Percentiles rank a stretch among this genome's conserved stretches.
Conservation (phyloP, 805 yeast genomes). For the Kockiozyma suomiensis region DNA sequence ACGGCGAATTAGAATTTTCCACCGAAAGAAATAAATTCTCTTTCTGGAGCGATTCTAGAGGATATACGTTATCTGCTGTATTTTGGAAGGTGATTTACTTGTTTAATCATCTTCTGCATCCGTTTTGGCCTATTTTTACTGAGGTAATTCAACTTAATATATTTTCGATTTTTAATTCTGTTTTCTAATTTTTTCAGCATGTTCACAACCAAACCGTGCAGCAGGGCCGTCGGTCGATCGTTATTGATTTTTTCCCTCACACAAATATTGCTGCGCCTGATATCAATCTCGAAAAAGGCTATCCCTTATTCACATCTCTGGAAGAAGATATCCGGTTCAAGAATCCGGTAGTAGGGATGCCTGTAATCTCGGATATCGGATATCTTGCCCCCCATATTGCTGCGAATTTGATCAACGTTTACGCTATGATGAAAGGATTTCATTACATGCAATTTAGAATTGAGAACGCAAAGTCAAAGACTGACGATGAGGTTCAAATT, state of each 20-base stretch:
- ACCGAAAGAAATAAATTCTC: neutral
- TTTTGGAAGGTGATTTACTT: conserved; percentile 6
- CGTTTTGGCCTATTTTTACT: conserved; percentile 12
- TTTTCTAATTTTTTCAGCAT: neutral
- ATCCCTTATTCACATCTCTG: conserved; percentile 5
- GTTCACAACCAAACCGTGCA: neutral
- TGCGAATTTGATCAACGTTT: neutral
- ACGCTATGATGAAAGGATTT: conserved; percentile 10
- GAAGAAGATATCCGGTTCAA: conserved; percentile 7
- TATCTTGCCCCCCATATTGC: neutral
- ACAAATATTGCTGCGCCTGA: conserved; percentile 24
- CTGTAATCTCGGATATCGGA: conserved; percentile 12
- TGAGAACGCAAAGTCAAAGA: neutral
- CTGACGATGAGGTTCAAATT: neutral
- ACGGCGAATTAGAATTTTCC: neutral
- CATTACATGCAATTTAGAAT: conserved; percentile 2
- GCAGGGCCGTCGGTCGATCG: neutral
- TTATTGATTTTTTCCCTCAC: conserved; percentile 5
- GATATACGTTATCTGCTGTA: neutral
- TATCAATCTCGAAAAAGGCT: conserved; percentile 2
- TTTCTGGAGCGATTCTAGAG: conserved; percentile 1
- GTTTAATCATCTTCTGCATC: conserved; percentile 8
- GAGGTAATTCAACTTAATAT: neutral
- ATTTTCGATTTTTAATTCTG: neutral
- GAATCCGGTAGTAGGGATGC: conserved; percentile 14